phyloP scores from a whole-genome alignment of 139 green algal genomes.

The Ulvella scutata region DNA sequence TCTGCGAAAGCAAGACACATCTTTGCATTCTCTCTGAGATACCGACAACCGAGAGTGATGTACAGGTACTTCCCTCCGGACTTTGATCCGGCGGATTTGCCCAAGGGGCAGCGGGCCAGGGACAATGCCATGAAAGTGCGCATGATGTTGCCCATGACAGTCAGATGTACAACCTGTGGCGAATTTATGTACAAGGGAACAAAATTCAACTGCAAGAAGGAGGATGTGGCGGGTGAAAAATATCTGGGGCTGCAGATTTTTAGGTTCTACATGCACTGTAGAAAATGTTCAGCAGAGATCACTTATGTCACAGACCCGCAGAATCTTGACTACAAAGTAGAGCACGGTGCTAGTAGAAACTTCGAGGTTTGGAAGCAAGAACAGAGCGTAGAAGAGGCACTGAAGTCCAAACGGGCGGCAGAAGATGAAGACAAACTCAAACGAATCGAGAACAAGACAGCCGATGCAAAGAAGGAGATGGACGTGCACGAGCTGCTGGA shows the following conservation, averaged over 20 bases:
- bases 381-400: constrained; percentile 10
- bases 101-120: constrained; percentile 40
- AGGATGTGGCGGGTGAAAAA: constrained; percentile 76
- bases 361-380: constrained; percentile 56
- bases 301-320: constrained; percentile 96
- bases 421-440: constrained; percentile 90
- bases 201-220: constrained; percentile 97
- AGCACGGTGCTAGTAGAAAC: constrained; percentile 83
- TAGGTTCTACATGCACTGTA: constrained; percentile 94
- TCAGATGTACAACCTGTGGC: constrained; percentile 90
- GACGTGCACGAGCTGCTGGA: constrained; percentile 89
- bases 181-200: constrained; percentile 98
- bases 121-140: constrained; percentile 83
- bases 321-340: constrained; percentile 85
- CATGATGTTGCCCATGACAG: constrained; percentile 96
- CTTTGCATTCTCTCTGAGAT: background rate
- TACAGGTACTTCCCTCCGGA: constrained; percentile 62
- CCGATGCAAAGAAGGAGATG: constrained; percentile 90
- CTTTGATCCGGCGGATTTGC: constrained; percentile 82
- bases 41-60: constrained; percentile 46
- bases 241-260: constrained; percentile 81
- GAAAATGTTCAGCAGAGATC: constrained; percentile 79
- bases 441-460: constrained; percentile 91
- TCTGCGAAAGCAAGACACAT: background rate
- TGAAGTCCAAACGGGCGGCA: constrained; percentile 4